Base-by-base conservation (phyloP, 305 asterid genomes). In the Rubia balearica region DNA sequence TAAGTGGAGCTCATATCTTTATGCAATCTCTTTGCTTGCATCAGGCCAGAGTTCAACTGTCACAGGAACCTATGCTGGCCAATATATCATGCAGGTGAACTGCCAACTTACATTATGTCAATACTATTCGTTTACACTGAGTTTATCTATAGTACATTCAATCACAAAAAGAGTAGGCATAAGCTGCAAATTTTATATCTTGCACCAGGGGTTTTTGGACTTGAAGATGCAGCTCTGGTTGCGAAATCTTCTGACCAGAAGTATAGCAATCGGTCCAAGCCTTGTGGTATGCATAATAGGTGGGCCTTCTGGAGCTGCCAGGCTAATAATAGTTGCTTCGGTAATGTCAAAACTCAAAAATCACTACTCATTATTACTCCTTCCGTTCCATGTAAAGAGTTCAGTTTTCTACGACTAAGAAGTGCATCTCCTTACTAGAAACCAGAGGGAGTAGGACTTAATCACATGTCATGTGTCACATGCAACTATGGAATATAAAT, bases 61-160 rank as follows among this genome's bases (percentile, higher is more conserved):
- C 66, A 93, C 98, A n/a, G 98, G 98, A 68, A 93, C 98, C 24
- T 90, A 93, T 65, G 98, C 97, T 12, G 97, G 98, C 36, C 97
- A 93, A 79, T 93, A 87, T 68, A 96, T 90, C 71, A 90, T 90
- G 98, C 94, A 93, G 98, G 98, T 85, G 24, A 38, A 41, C 11
- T 16, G 17, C 24, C 16, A 19, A 40, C 2, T n/a, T 8, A 6
- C 3, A 4, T 43, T 43, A 11, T 43, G 3, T 36, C n/a, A 30
- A 30, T 3, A 30, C 33, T 30, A 30, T 3, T 30, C 33, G 33
- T 30, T 30, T 30, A 3, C 33, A 30, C 33, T 3, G 3, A 30
- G 33, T 30, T 3, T 30, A 30, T 30, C 33, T 30, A 30, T 30
- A 1, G 33, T 30, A 30, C 33, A 30, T 30, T 30, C 33, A 30